Evolutionary conservation across 2,329 filamentous ascomycete species (phyloP), one percentile per base, ranked within the genome.

Genomic region (Cladosporium sp.): DNA sequence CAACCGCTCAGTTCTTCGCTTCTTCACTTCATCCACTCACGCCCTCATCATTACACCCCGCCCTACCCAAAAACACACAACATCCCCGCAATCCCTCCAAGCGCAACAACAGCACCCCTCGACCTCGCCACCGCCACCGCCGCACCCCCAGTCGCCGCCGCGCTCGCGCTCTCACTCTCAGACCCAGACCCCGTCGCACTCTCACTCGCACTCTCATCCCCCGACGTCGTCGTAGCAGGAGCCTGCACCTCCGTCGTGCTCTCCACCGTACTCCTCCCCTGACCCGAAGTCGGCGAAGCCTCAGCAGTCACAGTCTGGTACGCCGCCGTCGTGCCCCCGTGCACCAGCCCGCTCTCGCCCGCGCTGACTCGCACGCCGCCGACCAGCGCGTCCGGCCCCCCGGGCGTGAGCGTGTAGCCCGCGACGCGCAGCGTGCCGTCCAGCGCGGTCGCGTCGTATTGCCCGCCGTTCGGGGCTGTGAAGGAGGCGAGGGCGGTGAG

Each of bases 391-490:
- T 46, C 43, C 11, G 43, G 50, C 7, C 50, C 50, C 6, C 43
- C 43, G 9, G 31, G 35, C 28, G 18, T 22, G 9, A 46, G 37
- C 28, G n/a, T 28, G 43, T 46, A 46, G 50, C 50, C 50, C 5
- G 50, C 50, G 31, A 53, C 46, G 43, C 32, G 43, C 28, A 37
- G 28, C 9, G 16, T 34, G 50, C 43, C 43, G 35, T 31, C 43
- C 22, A 53, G 35, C 35, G 18, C 18, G 9, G 50, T 46, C 11
- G 35, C 50, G 11, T 34, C 44, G 43, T 46, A 53, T 28, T 42
- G 34, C 10, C 50, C 50, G 37, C 43, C 50, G 31, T 53, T 53
- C n/a, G 50, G 50, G 18, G 40, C 44, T 3, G 50, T 53, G 50
- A 53, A 53, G 22, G 32, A 43, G 9, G 50, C 50, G 43, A 53